Percentiles rank a stretch among this genome's conserved stretches.
Conservation (phyloP, 2,329 filamentous ascomycete species). For the Emmonsia crescens region DNA sequence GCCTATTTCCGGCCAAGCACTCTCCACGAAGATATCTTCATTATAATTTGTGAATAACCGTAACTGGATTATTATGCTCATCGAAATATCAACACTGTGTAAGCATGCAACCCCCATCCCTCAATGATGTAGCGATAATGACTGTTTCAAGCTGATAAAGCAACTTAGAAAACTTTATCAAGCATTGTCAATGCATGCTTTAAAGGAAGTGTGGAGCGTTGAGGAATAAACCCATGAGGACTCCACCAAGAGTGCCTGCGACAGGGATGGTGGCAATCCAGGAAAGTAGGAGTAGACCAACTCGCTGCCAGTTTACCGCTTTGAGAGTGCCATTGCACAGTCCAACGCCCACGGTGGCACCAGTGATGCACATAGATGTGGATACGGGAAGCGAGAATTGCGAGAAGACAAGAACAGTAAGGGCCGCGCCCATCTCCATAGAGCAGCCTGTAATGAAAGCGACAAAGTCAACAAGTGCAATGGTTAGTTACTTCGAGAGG, state of each 20-base stretch:
- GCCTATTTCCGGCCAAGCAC: too few species aligned
- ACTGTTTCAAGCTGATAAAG: background rate
- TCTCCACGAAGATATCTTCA: too few species aligned
- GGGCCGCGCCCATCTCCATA: slow-evolving; percentile 71
- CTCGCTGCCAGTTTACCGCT: slow-evolving; percentile 66
- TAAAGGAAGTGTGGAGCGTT: slow-evolving; percentile 49
- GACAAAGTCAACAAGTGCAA: slow-evolving; percentile 8
- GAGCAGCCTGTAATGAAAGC: slow-evolving; percentile 38
- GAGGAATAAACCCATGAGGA: slow-evolving; percentile 43
- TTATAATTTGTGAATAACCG: too few species aligned
- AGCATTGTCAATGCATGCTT: background rate
- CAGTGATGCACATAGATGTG: slow-evolving; percentile 70
- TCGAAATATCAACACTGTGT: too few species aligned
- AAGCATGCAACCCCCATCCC: too few species aligned
- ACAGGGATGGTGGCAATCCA: slow-evolving; percentile 59
- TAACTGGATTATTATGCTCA: too few species aligned
- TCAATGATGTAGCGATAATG: background rate
- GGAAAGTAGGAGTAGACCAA: slow-evolving; percentile 54
- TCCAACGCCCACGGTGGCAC: slow-evolving; percentile 66
- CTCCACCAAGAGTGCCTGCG: slow-evolving; percentile 46
- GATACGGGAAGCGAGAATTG: slow-evolving; percentile 66
- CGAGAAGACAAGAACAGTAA: slow-evolving; percentile 66
- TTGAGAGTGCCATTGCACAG: slow-evolving; percentile 62
- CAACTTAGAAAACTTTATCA: background rate
- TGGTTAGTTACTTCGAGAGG: background rate